Conservation (phyloP, 345 rosid genomes). For the Brassica incana region DNA sequence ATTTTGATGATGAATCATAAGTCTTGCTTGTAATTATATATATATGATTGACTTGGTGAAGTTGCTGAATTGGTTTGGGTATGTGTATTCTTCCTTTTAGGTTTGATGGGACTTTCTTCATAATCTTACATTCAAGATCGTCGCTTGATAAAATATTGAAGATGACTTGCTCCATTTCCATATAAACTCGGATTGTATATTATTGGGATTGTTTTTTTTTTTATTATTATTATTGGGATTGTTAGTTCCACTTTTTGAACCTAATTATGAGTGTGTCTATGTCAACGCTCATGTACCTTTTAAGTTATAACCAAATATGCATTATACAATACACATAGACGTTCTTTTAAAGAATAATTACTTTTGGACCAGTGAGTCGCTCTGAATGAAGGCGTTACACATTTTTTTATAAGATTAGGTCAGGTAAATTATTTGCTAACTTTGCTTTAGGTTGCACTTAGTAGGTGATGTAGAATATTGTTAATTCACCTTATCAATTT, state of each 20-base stretch:
- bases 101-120: conserved; percentile 19
- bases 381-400: not conserved
- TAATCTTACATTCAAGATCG: conserved; percentile 12
- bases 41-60: conserved; percentile 32
- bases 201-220: not conserved
- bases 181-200: not conserved
- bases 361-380: conserved; percentile 23
- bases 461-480: conserved; percentile 12
- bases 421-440: conserved; percentile 24
- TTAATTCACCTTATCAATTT: not conserved
- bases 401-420: conserved; percentile 31
- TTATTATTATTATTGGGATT: conserved; percentile 5
- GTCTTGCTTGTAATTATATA: conserved; percentile 21
- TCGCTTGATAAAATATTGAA: conserved; percentile 15
- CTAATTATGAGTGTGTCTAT: not conserved
- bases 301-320: conserved; percentile 22
- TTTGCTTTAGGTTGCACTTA: conserved; percentile 21
- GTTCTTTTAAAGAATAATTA: conserved; percentile 14
- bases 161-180: conserved; percentile 40
- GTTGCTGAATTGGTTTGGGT: conserved; percentile 36
- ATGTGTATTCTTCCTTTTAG: conserved; percentile 1
- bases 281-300: conserved; percentile 24
- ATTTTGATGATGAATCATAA: conserved; percentile 2
- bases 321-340: not conserved
- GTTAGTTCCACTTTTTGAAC: not conserved